Base-by-base conservation (phyloP, 228 moss, liverwort and hornwort genomes). In the Sphagnum fallax region DNA sequence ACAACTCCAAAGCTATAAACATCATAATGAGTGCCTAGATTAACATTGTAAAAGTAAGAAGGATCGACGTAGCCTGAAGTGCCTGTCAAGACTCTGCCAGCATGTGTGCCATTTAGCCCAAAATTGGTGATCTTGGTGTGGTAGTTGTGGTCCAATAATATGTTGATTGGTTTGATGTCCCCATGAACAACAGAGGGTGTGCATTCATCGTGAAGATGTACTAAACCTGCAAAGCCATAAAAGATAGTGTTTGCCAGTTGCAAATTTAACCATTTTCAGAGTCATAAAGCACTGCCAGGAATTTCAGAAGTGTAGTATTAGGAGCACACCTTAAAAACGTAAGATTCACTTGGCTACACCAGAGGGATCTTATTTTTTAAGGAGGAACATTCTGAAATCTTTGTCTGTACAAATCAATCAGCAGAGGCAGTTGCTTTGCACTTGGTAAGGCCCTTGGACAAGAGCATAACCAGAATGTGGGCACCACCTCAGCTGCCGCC, bases 61-160 rank as follows among this genome's bases (percentile, higher is more conserved):
- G 92, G 92, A 67, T 92, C 88, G 6, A 88, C 86, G 61, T 92
- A 92, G 51, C 92, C 90, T 2, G 88, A 90, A n/a, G 86, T 90
- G 63, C 92, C 92, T 18, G 71, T 82, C 16, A 86, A 79, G 49
- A 80, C 88, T 1, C 82, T 90, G 65, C 84, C 73, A 65, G 84
- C 79, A 78, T 92, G 92, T 10, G 88, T 82, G 2, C 81, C 83
- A 61, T 82, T 83, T 73, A 61, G 88, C 0, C 92, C 90, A 62
- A 90, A 88, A 75, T 92, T 86, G 50, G 88, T 76, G 47, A 92
- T 59, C 74, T 90, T 92, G 65, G 92, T 88, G 5, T 80, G 70
- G 72, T 73, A 79, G 53, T 84, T 79, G 65, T 84, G 83, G 74
- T 90, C 90, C 47, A 92, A 62, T 15, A 90, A 73, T 64, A 92